Evolutionary conservation across 805 yeast species (phyloP), one percentile per base, ranked within the genome.

Genomic region (Hagleromyces aurorensis): DNA sequence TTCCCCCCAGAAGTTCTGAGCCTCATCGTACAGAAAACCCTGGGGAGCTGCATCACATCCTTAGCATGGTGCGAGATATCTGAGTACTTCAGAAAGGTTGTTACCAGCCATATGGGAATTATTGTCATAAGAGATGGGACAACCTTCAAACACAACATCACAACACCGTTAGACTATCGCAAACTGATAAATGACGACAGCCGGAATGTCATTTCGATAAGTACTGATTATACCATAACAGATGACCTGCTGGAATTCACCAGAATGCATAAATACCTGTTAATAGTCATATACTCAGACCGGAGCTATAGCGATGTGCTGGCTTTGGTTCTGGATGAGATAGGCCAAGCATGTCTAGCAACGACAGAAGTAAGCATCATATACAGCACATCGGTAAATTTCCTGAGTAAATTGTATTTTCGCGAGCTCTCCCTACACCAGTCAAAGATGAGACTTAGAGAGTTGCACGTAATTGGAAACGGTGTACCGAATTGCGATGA

Each of bases 1-100:
- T 30, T 52, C n/a, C 58, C 58, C 3, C 29, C 37, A 16, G 58
- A 52, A 21, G 30, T 52, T 4, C 17, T 52, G 13, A 43, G 47
- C n/a, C 38, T 29, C 10, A 42, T 52, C 14, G 44, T 47, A 5
- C 21, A 29, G 7, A 33, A 38, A 16, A 47, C 50, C 17, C 29
- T 38, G 5, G 44, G 43, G 18, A 44, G 50, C 25, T 37, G 48
- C n/a, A 38, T 35, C 18, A 47, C 55, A 2, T 29, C 46, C 10
- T 34, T 40, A 11, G 32, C 53, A 3, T 52, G 58, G 55, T 31
- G 41, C 10, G 31, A 40, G 11, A 30, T 48, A 6, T 43, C 43
- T 3, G 18, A 34, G 4, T 24, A 36, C 29, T 43, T 33, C 12
- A 34, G 33, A 30, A 31, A 33, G 4, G 18, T 32, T 8, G 40